Evolutionary conservation across 768 basidiomycete species (phyloP).

Genomic region (Suillus occidentalis): DNA sequence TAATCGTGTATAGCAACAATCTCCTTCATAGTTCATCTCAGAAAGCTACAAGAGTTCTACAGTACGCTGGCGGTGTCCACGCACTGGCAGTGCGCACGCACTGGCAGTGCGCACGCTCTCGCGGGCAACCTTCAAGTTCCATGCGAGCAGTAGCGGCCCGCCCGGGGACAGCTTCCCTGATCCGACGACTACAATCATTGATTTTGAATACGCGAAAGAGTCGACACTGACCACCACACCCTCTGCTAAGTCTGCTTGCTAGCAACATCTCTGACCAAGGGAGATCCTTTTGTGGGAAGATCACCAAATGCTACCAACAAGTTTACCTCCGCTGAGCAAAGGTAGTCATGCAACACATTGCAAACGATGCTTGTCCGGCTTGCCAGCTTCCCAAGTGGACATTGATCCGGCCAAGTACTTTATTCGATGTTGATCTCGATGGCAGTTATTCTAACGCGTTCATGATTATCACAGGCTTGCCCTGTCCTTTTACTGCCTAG

Average conservation of each 20-base stretch:
- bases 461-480: slow-evolving; percentile 58
- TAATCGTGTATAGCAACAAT: not conserved
- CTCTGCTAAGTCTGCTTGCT: not conserved
- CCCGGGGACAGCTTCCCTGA: not conserved
- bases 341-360: slow-evolving; percentile 64
- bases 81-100: not conserved
- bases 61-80: too few relatives aligned
- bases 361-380: slow-evolving; percentile 64
- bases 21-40: not conserved
- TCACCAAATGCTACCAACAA: not conserved
- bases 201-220: not conserved
- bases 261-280: not conserved
- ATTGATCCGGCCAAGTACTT: slow-evolving; percentile 71
- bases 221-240: not conserved
- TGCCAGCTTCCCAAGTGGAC: slow-evolving; percentile 69
- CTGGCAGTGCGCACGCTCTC: not conserved
- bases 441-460: slow-evolving; percentile 10
- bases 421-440: slow-evolving; percentile 16
- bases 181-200: not conserved
- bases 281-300: not conserved
- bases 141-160: not conserved
- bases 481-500: slow-evolving; percentile 85
- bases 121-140: not conserved
- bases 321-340: slow-evolving; percentile 35
- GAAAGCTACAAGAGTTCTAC: not conserved